Conservation (phyloP, 2,329 filamentous ascomycete species). For the Paramyrothecium sp. region DNA sequence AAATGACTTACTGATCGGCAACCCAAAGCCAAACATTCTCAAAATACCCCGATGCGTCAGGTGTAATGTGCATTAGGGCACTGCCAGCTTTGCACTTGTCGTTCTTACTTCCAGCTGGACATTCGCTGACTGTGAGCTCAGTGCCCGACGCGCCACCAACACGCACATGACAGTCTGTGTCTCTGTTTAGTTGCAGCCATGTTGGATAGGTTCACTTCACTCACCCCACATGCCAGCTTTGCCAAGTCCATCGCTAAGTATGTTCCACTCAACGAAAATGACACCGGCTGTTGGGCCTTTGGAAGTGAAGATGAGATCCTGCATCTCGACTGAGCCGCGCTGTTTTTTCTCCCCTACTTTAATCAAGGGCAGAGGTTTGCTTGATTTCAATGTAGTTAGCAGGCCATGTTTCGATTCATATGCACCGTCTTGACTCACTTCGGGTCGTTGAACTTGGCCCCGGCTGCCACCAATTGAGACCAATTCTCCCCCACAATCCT, state of each 20-base stretch:
- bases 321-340: constrained; percentile 66
- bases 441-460: constrained; percentile 1
- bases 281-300: constrained; percentile 64
- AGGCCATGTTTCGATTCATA: too few relatives aligned
- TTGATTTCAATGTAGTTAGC: too few relatives aligned
- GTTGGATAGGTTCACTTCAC: constrained; percentile 18
- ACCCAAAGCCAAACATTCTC: constrained; percentile 65
- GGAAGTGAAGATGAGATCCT: constrained; percentile 66
- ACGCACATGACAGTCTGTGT: constrained; percentile 69
- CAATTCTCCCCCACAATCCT: constrained; percentile 36
- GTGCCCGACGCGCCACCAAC: constrained; percentile 70
- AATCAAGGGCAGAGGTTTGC: constrained; percentile 59
- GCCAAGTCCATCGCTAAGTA: constrained; percentile 6
- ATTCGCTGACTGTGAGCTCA: constrained; percentile 59
- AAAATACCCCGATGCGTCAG: constrained; percentile 43
- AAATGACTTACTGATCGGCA: constrained; percentile 61
- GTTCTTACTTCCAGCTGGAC: constrained; percentile 41
- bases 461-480: constrained; percentile 21
- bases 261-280: constrained; percentile 68
- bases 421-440: too few relatives aligned
- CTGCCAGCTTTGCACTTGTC: constrained; percentile 64
- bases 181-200: constrained; percentile 37
- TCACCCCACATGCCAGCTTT: constrained; percentile 45
- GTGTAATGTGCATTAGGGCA: constrained; percentile 46
- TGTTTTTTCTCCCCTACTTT: constrained; percentile 62